phyloP scores from a whole-genome alignment of 306 rosid genomes.

The Cucurbita argyrosperma region DNA sequence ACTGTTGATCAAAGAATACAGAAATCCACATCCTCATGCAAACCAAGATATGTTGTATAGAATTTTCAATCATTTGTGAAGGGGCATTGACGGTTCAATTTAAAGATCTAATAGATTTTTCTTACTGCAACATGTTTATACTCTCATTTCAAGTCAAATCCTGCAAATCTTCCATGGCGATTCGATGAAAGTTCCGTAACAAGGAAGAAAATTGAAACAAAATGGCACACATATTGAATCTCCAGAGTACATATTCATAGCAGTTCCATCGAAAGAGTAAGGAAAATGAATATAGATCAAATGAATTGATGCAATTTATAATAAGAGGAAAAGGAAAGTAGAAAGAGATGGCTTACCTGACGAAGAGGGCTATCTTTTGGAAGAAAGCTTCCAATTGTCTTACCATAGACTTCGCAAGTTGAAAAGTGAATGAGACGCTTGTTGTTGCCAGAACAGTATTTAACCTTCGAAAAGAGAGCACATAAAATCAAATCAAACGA shows the following conservation, averaged over 20 bases:
- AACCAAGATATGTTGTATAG: not conserved
- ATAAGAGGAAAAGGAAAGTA: not conserved
- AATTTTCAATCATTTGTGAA: not conserved
- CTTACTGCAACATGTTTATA: not conserved
- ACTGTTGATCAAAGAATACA: not conserved
- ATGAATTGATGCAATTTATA: not conserved
- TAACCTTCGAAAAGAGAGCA: slow-evolving; percentile 31
- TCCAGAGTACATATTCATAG: not conserved
- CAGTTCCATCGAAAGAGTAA: not conserved
- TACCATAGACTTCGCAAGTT: slow-evolving; percentile 92
- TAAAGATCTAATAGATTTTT: not conserved
- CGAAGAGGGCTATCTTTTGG: slow-evolving; percentile 90
- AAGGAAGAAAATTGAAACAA: not conserved
- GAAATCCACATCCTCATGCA: not conserved
- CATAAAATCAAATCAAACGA: slow-evolving; percentile 1
- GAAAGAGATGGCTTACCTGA: slow-evolving; percentile 39
- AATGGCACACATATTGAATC: not conserved
- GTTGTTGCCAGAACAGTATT: slow-evolving; percentile 79
- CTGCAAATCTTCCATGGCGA: not conserved
- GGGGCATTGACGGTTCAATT: not conserved
- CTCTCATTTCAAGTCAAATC: not conserved
- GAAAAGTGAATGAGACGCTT: slow-evolving; percentile 89
- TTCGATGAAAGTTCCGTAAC: not conserved
- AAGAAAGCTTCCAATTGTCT: slow-evolving; percentile 85
- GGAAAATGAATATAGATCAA: slow-evolving; percentile 7